Evolutionary conservation across 495 filamentous ascomycete species (phyloP).

Genomic region (Neurospora tetrasperma): DNA sequence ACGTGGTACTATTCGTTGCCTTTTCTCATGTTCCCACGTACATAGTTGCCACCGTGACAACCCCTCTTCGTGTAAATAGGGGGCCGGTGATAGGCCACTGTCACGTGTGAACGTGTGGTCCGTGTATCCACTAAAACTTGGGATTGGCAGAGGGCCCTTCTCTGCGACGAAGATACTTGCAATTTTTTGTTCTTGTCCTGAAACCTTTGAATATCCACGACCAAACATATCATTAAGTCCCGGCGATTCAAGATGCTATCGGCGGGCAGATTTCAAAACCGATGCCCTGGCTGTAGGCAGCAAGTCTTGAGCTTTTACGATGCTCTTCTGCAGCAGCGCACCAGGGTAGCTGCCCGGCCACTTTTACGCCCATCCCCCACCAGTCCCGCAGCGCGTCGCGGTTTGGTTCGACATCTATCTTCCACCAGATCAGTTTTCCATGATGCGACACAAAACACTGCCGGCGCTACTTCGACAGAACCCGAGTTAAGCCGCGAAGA

Average conservation of each 20-base stretch:
- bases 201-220: neutral
- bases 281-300: slow-evolving; percentile 41
- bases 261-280: slow-evolving; percentile 31
- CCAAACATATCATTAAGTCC: neutral
- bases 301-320: slow-evolving; percentile 37
- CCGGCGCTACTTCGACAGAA: neutral
- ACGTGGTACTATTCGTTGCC: neutral
- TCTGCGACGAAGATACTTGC: neutral
- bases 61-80: neutral
- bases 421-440: slow-evolving; percentile 22
- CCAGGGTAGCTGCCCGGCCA: slow-evolving; percentile 8
- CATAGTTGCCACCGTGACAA: neutral
- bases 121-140: neutral
- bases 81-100: neutral
- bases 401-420: slow-evolving; percentile 27
- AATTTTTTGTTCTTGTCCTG: slow-evolving; percentile 2
- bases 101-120: neutral
- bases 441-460: slow-evolving; percentile 2
- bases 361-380: slow-evolving; percentile 8
- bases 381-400: slow-evolving; percentile 4
- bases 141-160: neutral
- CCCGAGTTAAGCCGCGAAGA: slow-evolving; percentile 6
- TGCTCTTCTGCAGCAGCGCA: slow-evolving; percentile 22
- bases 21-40: neutral
- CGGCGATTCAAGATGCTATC: slow-evolving; percentile 33